Percentiles rank a stretch among this genome's conserved stretches.
phyloP scores from a whole-genome alignment of 1,284 basidiomycete species.

The Malassezia equina region DNA sequence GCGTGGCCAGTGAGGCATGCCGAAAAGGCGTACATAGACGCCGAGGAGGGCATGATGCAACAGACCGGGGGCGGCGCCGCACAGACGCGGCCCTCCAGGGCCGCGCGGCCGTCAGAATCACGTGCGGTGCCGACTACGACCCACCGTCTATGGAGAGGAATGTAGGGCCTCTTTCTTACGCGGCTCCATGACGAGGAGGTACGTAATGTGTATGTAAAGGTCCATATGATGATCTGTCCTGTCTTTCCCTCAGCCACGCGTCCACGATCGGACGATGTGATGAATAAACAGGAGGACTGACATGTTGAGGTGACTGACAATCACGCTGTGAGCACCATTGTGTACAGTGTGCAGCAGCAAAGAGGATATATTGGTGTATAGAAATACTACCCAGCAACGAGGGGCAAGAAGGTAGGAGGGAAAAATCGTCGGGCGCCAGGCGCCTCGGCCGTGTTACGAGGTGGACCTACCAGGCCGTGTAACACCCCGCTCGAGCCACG shows the following conservation, averaged over 20 bases:
- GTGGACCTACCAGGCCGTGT: neutral
- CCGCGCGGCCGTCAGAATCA: neutral
- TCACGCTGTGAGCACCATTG: neutral
- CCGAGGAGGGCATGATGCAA: neutral
- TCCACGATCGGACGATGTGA: slow-evolving; percentile 15
- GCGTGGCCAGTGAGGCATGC: slow-evolving; percentile 29
- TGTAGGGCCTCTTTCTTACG: slow-evolving; percentile 15
- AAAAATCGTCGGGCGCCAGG: neutral
- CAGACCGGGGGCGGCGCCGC: neutral
- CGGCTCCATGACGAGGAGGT: neutral
- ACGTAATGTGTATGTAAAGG: slow-evolving; percentile 16
- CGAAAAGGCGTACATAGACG: slow-evolving; percentile 19
- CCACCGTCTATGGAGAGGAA: neutral
- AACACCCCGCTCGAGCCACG: slow-evolving; percentile 14
- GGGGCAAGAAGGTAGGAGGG: neutral
- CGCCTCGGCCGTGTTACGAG: neutral
- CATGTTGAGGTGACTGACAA: neutral
- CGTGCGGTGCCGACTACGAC: neutral
- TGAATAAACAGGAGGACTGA: slow-evolving; percentile 17
- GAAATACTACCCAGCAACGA: neutral
- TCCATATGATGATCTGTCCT: slow-evolving; percentile 14
- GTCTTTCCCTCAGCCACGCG: slow-evolving; percentile 19
- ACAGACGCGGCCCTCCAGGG: neutral
- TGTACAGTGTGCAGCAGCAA: too few species aligned
- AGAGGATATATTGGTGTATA: too few species aligned